Conservation (phyloP, 352 stramenopile genomes). For the Globisporangium apiculatum region DNA sequence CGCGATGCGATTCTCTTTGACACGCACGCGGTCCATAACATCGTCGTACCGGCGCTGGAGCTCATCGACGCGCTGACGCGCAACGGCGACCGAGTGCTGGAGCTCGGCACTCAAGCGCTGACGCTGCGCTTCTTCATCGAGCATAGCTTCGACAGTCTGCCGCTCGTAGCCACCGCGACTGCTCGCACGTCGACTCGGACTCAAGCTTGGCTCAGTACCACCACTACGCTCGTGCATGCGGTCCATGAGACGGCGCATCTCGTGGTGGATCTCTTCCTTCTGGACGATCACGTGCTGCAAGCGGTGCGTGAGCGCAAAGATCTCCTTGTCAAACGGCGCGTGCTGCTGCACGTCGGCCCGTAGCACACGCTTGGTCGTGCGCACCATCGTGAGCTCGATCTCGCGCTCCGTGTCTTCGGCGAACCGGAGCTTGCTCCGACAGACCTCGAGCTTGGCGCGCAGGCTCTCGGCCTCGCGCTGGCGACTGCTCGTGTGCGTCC, state of each 20-base stretch:
- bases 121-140: conserved; percentile 8
- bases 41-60: conserved; percentile 35
- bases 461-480: conserved; percentile 35
- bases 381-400: conserved; percentile 63
- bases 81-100: conserved; percentile 17
- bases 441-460: conserved; percentile 45
- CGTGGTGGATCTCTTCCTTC: conserved; percentile 67
- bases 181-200: background rate
- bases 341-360: conserved; percentile 34
- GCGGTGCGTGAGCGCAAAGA: conserved; percentile 68
- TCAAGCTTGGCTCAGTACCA: background rate
- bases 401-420: conserved; percentile 61
- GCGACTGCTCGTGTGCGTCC: conserved; percentile 7
- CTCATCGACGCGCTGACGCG: conserved; percentile 22
- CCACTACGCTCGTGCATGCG: conserved; percentile 19
- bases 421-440: conserved; percentile 50
- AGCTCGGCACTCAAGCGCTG: conserved; percentile 25
- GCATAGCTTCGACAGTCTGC: conserved; percentile 16
- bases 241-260: conserved; percentile 56
- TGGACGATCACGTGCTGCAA: conserved; percentile 68
- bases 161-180: background rate
- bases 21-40: conserved; percentile 34
- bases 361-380: conserved; percentile 64
- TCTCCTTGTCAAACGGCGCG: conserved; percentile 65
- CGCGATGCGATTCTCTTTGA: conserved; percentile 44